phyloP scores from a whole-genome alignment of 805 yeast species.

The Suhomyces xylopsoci region DNA sequence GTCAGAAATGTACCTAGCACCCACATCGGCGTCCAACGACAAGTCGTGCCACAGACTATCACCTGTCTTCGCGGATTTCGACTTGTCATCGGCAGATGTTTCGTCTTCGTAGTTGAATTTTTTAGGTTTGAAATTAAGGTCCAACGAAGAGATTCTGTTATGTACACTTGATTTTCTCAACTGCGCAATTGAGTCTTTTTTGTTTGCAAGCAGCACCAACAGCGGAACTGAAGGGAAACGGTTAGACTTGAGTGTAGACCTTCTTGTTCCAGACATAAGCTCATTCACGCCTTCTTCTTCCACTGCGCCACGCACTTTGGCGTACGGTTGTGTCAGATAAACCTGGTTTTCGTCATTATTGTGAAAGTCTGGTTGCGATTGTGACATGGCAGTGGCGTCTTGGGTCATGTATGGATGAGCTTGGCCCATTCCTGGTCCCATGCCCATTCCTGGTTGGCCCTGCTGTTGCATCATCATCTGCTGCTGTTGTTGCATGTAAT shows the following conservation, averaged over 20 bases:
- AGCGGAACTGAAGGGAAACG: conserved; percentile 38
- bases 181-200: not conserved
- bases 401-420: conserved; percentile 2
- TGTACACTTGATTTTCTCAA: conserved; percentile 5
- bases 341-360: not conserved
- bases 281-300: conserved; percentile 1
- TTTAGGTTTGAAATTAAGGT: conserved; percentile 16
- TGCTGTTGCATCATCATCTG: conserved; percentile 5
- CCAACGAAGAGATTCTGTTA: conserved; percentile 19
- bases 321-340: not conserved
- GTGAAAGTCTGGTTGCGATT: conserved; percentile 1
- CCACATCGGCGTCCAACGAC: conserved; percentile 9
- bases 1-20: conserved; percentile 25
- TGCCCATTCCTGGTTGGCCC: not conserved
- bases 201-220: conserved; percentile 5
- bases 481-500: conserved; percentile 6
- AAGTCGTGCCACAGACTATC: conserved; percentile 14
- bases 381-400: not conserved
- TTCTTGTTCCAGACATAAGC: conserved; percentile 23
- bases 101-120: conserved; percentile 8
- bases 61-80: conserved; percentile 8
- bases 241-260: conserved; percentile 30
- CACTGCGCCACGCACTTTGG: not conserved
- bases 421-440: conserved; percentile 1
- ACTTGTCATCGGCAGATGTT: conserved; percentile 6